A percentile compares a stretch with the other conserved stretches of the same genome.
Evolutionary conservation across 2,329 filamentous ascomycete genomes (phyloP).

Genomic region (Xylariaceae sp.): DNA sequence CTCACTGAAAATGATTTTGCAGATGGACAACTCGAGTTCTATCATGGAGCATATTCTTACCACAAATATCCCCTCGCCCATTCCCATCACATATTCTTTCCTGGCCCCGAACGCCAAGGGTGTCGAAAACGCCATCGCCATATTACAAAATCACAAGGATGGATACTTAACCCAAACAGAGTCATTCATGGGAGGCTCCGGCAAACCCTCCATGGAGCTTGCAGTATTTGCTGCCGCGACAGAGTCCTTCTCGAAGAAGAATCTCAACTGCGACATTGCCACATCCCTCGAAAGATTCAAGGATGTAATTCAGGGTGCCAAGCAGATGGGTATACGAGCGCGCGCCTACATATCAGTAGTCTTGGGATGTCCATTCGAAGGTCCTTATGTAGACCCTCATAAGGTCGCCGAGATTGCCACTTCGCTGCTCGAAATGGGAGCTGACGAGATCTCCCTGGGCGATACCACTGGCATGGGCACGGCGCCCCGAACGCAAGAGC

Average conservation of each 20-base stretch:
- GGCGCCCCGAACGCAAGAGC: slow-evolving; percentile 32
- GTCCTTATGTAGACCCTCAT: slow-evolving; percentile 59
- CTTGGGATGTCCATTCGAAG: slow-evolving; percentile 74
- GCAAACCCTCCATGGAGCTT: slow-evolving; percentile 58
- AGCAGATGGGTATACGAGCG: slow-evolving; percentile 61
- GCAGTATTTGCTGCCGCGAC: slow-evolving; percentile 81
- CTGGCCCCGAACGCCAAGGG: slow-evolving; percentile 75
- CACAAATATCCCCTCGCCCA: slow-evolving; percentile 49
- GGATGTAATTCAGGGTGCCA: slow-evolving; percentile 65
- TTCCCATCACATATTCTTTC: slow-evolving; percentile 70
- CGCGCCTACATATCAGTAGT: slow-evolving; percentile 79
- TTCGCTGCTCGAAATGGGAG: slow-evolving; percentile 76
- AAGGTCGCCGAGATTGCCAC: slow-evolving; percentile 63
- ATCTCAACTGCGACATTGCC: slow-evolving; percentile 76
- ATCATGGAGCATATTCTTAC: slow-evolving; percentile 67
- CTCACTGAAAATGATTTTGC: slow-evolving; percentile 12
- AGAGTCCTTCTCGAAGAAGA: slow-evolving; percentile 74
- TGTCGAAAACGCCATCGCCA: slow-evolving; percentile 56
- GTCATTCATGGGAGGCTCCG: slow-evolving; percentile 34
- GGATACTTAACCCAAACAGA: slow-evolving; percentile 50
- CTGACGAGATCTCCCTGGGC: slow-evolving; percentile 84
- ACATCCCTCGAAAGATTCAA: slow-evolving; percentile 68
- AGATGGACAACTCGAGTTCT: slow-evolving; percentile 77
- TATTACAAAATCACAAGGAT: slow-evolving; percentile 50
- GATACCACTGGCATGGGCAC: slow-evolving; percentile 92